Evolutionary conservation across 495 filamentous ascomycete species (phyloP), one percentile per base, ranked within the genome.

Genomic region (Xylaria longipes): DNA sequence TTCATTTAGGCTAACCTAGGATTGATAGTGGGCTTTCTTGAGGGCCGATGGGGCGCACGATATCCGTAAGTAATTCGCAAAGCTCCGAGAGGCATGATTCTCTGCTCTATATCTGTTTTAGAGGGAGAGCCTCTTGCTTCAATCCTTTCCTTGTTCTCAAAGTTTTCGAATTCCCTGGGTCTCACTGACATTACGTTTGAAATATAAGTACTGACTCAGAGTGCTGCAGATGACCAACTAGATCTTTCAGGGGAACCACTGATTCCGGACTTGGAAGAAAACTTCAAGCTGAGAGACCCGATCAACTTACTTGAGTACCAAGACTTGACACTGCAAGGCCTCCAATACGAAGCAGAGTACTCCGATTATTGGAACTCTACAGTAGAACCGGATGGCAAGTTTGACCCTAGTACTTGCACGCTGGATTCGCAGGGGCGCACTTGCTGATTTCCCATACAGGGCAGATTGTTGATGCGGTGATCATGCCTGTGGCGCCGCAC

Each of bases 401-500:
- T 14, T 37, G 46, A 9, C 7, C 20, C 57, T 11, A 22, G 27
- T 33, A 5, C 17, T 20, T n/a, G 12, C 14, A 5, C 9, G 11
- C n/a, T 3, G 11, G 3, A 27, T 5, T 56, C 15, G 20, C 5
- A 27, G 5, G 3, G 27, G 20, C 20, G 12, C 15, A 6, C 3
- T 56, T 37, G 35, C 22, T 68, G 15, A 68, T 45, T 20, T 25
- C 69, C 9, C 25, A 33, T 14, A 50, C 3, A 68, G 83, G 75
- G 20, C 80, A 81, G 33, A 65, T 72, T 6, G 80, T 87, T 14
- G 85, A 87, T 52, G 88, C 86, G 0, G 79, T 90, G 35, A 84
- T 90, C 52, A 84, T 84, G 69, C 88, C 87, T 0, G 82, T 87
- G n/a, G 83, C 84, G 11, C 82, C 87, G 0, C 90, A 92, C 72